Conservation (phyloP, 192 early-diverging fungal genomes). For the Entomortierella lignicola region DNA sequence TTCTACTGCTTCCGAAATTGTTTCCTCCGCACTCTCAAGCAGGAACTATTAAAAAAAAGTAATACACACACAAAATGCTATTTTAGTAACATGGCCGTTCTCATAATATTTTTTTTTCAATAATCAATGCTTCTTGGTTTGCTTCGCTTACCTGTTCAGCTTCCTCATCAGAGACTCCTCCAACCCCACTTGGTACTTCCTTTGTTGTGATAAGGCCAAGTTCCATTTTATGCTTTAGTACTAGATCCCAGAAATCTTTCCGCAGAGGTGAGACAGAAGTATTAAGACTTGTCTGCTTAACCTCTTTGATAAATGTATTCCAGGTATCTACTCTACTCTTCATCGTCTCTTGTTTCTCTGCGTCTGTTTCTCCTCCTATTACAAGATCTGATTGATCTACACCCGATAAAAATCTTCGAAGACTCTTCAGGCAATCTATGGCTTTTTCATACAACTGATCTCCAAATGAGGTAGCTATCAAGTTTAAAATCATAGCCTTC, state of each 20-base stretch:
- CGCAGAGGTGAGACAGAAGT: conserved; percentile 37
- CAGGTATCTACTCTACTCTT: conserved; percentile 50
- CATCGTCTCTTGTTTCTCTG: conserved; percentile 15
- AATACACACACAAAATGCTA: background rate
- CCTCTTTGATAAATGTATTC: conserved; percentile 64
- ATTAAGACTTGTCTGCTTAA: conserved; percentile 52
- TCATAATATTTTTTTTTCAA: background rate
- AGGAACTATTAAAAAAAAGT: conserved; percentile 11
- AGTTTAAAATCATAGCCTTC: conserved; percentile 57
- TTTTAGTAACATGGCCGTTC: too few species aligned
- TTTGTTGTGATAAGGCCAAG: conserved; percentile 60
- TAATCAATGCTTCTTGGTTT: background rate
- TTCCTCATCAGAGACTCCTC: conserved; percentile 56
- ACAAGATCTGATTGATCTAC: conserved; percentile 4
- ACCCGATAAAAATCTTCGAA: conserved; percentile 53
- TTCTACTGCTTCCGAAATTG: background rate
- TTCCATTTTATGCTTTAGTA: conserved; percentile 39
- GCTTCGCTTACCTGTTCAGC: conserved; percentile 59
- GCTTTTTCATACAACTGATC: conserved; percentile 69
- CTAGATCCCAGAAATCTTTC: conserved; percentile 65
- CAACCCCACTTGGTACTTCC: conserved; percentile 55
- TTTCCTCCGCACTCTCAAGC: conserved; percentile 3
- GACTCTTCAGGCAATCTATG: conserved; percentile 61
- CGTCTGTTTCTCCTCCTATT: background rate
- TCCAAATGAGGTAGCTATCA: conserved; percentile 67